These are phyloP conservation scores for Plantago rigida DNA, from an alignment of 305 asterid species.

Conservation along the genomic window DNA sequence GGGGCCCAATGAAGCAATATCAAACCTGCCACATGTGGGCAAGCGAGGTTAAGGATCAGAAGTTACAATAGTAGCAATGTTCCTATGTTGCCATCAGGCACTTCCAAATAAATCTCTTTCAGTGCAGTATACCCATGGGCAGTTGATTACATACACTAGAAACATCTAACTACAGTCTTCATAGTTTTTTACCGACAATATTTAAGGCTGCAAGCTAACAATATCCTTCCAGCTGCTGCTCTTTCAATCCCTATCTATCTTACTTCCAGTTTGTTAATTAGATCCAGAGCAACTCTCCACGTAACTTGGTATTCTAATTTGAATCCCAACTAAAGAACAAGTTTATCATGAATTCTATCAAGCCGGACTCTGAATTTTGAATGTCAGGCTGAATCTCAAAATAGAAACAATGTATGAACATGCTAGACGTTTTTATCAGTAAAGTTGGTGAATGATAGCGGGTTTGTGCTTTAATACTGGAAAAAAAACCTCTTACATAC, in stretches of 20 bases:
- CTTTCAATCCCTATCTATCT: neutral
- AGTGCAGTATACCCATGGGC: neutral
- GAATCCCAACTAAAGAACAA: neutral
- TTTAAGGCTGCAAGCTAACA: neutral
- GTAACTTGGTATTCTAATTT: neutral
- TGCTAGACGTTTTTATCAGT: too few species aligned
- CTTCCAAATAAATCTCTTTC: neutral
- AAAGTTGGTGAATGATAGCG: neutral
- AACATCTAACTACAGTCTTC: neutral
- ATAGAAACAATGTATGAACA: neutral
- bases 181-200: neutral
- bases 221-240: neutral
- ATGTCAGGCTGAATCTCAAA: too few species aligned
- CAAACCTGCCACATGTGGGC: conserved; percentile 54
- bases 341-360: neutral
- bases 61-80: conserved; percentile 8
- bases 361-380: neutral
- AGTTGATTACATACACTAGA: neutral
- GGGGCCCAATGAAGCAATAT: conserved; percentile 58
- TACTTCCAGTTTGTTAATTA: neutral
- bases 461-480: neutral
- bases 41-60: conserved; percentile 2
- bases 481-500: neutral
- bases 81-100: neutral
- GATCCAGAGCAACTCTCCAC: neutral